Percentiles rank a stretch among this genome's conserved stretches.
phyloP scores from a whole-genome alignment of 148 eudicot species.

The Dysphania ambrosioides region DNA sequence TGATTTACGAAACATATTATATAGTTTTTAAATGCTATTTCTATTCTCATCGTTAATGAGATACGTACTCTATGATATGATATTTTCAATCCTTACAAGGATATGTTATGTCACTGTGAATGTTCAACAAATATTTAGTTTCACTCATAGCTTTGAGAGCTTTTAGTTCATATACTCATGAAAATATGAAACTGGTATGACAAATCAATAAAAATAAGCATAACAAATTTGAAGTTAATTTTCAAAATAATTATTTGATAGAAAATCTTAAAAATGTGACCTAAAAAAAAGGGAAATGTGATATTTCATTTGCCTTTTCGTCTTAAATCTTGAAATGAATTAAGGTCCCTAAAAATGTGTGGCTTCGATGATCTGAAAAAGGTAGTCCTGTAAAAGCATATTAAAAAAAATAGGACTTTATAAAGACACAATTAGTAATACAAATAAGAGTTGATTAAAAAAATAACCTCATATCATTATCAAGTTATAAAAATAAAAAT shows the following conservation, averaged over 20 bases:
- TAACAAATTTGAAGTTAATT: background rate
- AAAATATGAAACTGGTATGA: too few relatives aligned
- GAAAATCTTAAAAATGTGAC: background rate
- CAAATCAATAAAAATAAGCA: background rate
- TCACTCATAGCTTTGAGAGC: too few relatives aligned
- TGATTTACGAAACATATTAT: too few relatives aligned
- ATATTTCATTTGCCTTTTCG: slow-evolving; percentile 13
- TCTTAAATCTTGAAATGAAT: background rate
- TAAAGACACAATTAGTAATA: slow-evolving; percentile 7
- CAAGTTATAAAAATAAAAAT: background rate
- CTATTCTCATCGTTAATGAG: too few relatives aligned
- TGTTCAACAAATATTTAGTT: too few relatives aligned
- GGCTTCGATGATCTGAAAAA: slow-evolving; percentile 12
- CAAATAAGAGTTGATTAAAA: background rate
- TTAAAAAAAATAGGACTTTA: background rate
- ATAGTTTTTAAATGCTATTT: too few relatives aligned
- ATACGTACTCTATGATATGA: too few relatives aligned
- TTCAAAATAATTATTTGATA: background rate
- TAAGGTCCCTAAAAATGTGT: slow-evolving; percentile 18
- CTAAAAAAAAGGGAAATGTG: background rate
- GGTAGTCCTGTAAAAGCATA: slow-evolving; percentile 10
- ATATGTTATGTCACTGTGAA: too few relatives aligned
- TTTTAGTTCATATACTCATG: too few relatives aligned
- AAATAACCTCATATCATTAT: background rate
- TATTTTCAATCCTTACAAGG: too few relatives aligned